Conservation (phyloP, 2,329 filamentous ascomycete species). For the Alternaria triticimaculans region DNA sequence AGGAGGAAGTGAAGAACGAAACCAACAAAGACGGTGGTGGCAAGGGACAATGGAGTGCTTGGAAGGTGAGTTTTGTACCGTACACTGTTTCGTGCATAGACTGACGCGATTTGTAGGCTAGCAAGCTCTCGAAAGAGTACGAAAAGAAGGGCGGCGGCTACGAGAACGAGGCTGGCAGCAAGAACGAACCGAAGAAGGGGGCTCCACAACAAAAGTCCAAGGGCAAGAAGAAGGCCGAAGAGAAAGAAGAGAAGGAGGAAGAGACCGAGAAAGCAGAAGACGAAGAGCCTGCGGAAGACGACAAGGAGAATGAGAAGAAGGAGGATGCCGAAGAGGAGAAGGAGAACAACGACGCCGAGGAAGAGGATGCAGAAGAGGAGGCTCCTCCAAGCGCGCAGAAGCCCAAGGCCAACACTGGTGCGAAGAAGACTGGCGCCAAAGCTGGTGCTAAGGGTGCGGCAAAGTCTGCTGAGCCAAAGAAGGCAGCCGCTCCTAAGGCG, state of each 20-base stretch:
- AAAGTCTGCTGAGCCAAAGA: conserved; percentile 16
- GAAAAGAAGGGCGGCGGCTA: conserved; percentile 51
- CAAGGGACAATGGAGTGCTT: conserved; percentile 57
- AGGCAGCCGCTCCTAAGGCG: conserved; percentile 1
- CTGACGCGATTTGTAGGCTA: conserved; percentile 34
- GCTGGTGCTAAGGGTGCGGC: conserved; percentile 20
- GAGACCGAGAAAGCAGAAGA: neutral
- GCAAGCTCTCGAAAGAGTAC: conserved; percentile 54
- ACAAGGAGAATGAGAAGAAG: conserved; percentile 15
- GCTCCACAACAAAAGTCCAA: conserved; percentile 39
- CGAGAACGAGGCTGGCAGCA: conserved; percentile 51
- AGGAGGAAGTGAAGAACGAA: conserved; percentile 55
- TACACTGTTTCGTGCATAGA: neutral
- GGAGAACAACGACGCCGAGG: neutral
- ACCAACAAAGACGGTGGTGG: conserved; percentile 55
- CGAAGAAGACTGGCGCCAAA: conserved; percentile 23
- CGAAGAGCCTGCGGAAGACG: neutral
- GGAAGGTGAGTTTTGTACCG: conserved; percentile 48
- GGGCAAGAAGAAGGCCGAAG: conserved; percentile 14
- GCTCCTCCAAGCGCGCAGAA: conserved; percentile 29
- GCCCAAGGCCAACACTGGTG: conserved; percentile 26
- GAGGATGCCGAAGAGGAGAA: conserved; percentile 7
- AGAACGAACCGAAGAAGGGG: conserved; percentile 55
- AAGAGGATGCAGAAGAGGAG: conserved; percentile 23
- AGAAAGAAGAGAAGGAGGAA: conserved; percentile 22